Base-by-base conservation (phyloP, 139 green algal genomes). In the Chlorella ohadii region DNA sequence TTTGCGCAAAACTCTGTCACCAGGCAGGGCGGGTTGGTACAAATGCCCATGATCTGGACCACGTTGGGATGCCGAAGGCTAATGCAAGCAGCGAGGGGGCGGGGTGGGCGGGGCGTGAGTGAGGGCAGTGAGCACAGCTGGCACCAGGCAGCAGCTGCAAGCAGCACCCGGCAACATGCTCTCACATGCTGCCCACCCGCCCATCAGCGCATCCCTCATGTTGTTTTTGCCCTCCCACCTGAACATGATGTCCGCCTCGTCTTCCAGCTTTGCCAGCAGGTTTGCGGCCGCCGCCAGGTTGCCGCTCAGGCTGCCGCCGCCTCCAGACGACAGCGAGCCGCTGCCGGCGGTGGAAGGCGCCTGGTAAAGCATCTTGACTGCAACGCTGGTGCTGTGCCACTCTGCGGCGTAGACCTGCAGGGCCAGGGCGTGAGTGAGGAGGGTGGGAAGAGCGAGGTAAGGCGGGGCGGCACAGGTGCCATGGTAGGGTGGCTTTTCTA, bases 21-120 rank as follows among this genome's bases (percentile, higher is more conserved):
- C 31, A 71, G 64, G 64, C 31, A 39, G 64, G 64, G 64, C 31
- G 64, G 64, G 64, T 34, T 25, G 31, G 31, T 41, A 11, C 34
- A 34, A 0, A 71, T 11, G 31, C 64, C 64, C 64, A 71, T 33
- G 64, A 71, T 71, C 17, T 34, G n/a, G 15, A 34, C 34, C n/a
- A 34, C 34, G 64, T 71, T 71, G 64, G 64, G 64, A 31, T 71
- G 64, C 15, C 64, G 34, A n/a, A 71, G 64, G 64, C 64, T 71
- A 31, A n/a, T 11, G 63, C 64, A 17, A 31, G 31, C 4, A 27
- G 15, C 3, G 31, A 11, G 31, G 25, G 11, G 6, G 13, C 13
- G 63, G 31, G 28, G 25, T 20, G 63, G 13, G 63, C 28, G 4
- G 28, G 28, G 9, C 2, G 63, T 68, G 31, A 1, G 28, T 33